Conservation (phyloP, 1,284 basidiomycete genomes). For the Schizophyllum commune region DNA sequence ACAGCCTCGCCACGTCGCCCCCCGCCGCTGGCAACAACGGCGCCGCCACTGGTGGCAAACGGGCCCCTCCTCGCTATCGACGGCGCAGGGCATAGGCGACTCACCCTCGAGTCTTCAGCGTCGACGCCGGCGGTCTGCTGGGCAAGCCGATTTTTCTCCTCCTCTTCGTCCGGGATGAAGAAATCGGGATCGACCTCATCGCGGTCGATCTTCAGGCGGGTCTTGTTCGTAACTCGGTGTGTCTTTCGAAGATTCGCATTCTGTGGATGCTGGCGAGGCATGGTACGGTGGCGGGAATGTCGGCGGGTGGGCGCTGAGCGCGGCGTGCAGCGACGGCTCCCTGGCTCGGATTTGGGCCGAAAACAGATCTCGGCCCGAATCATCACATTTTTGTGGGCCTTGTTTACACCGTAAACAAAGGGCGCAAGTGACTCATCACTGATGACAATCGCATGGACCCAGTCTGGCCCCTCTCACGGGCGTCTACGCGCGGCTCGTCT, state of each 20-base stretch:
- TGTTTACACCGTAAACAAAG: constrained; percentile 32
- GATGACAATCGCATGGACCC: too few species aligned
- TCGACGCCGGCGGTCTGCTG: constrained; percentile 62
- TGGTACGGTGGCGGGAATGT: constrained; percentile 21
- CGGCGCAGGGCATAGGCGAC: constrained; percentile 26
- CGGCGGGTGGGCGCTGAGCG: constrained; percentile 31
- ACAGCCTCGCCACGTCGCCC: constrained; percentile 37
- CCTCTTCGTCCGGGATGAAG: constrained; percentile 75
- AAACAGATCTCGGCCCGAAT: constrained; percentile 35
- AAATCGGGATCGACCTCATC: constrained; percentile 77
- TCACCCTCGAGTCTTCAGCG: constrained; percentile 83
- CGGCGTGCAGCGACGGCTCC: constrained; percentile 18
- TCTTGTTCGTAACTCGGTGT: constrained; percentile 88
- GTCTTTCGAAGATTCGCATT: constrained; percentile 63
- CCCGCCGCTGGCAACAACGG: constrained; percentile 22
- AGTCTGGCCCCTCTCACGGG: too few species aligned
- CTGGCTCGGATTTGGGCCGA: constrained; percentile 34
- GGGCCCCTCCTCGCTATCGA: constrained; percentile 25
- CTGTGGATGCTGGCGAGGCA: constrained; percentile 71
- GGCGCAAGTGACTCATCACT: too few species aligned
- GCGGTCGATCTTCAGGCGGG: constrained; percentile 74
- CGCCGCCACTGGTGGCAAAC: constrained; percentile 26
- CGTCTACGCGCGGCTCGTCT: too few species aligned
- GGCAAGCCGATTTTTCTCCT: constrained; percentile 60
- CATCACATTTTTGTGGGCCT: constrained; percentile 24